phyloP scores from a whole-genome alignment of 352 stramenopile species.

The Plasmopara muralis region DNA sequence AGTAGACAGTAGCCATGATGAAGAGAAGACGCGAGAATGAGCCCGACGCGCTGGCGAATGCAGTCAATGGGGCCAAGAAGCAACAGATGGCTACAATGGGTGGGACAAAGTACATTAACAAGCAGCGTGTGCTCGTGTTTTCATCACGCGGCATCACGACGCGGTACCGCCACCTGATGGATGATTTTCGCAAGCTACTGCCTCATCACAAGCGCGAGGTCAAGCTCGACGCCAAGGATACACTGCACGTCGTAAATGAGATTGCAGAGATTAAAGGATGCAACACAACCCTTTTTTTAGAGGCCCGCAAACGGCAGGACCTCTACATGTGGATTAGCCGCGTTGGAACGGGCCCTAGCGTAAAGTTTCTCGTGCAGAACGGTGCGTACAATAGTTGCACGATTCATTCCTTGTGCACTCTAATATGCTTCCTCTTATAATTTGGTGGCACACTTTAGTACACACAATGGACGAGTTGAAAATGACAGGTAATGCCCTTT shows the following conservation, averaged over 20 bases:
- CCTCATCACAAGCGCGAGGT: conserved; percentile 99
- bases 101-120: conserved; percentile 79
- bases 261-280: conserved; percentile 98
- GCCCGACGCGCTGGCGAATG: conserved; percentile 25
- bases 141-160: conserved; percentile 90
- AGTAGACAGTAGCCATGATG: conserved; percentile 30
- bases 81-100: conserved; percentile 26
- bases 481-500: conserved; percentile 98
- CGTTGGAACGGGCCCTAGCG: conserved; percentile 92
- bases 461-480: conserved; percentile 99
- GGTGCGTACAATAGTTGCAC: conserved; percentile 21
- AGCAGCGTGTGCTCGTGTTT: conserved; percentile 91
- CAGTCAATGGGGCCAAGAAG: conserved; percentile 30
- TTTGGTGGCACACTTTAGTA: conserved; percentile 46
- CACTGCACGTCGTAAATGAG: conserved; percentile 94
- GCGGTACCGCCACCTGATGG: conserved; percentile 96
- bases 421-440: not conserved
- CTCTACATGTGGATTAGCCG: conserved; percentile 98
- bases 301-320: conserved; percentile 96
- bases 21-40: conserved; percentile 38
- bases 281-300: conserved; percentile 95
- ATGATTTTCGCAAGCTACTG: conserved; percentile 96
- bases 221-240: conserved; percentile 96
- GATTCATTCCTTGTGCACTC: not conserved
- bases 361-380: conserved; percentile 98